Base-by-base conservation (phyloP, 2,329 filamentous ascomycete species). In the Pestalotiopsis sp. region DNA sequence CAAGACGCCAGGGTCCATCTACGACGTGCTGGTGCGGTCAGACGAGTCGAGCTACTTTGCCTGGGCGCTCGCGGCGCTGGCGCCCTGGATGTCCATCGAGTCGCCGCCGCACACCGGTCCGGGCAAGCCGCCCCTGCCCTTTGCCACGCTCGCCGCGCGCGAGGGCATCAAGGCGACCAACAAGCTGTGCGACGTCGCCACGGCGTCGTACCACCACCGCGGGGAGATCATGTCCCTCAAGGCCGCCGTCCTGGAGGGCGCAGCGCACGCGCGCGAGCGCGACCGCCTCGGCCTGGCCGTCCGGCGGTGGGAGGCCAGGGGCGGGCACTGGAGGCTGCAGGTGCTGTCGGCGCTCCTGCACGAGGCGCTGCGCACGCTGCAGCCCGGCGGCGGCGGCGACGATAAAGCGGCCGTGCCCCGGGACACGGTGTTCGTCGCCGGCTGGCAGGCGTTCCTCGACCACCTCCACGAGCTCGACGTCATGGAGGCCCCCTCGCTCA, bases 81-180 rank as follows among this genome's bases (percentile, higher is more conserved):
- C 89, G 14, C 95, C 95, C 0, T 98, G 93, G 90, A 77, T 89
- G 82, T 76, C 83, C 82, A 72, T 86, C 71, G 77, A 81, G 71
- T 74, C 85, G 76, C 76, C 61, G 70, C 79, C 66, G 4, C 73
- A 80, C 36, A 80, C 78, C 9, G 76, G 78, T 13, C 83, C 82
- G 52, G 80, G 82, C 61, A 92, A 88, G 75, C 77, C 81, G 23
- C 82, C 86, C 3, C 85, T 86, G 23, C 88, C 91, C 0, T 84
- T 90, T 20, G 86, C 90, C 3, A 86, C 87, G 3, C 82, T 88
- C 38, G 91, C 92, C 4, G 91, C 89, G 4, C 86, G 91, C 39
- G 93, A 97, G 77, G 94, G 94, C 4, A 89, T 97, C 77, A 94
- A 92, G 75, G 87, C 91, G 1, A 89, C 92, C 2, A 97, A 94